Conservation (phyloP, 768 basidiomycete species). For the Neoboletus subvelutipes region DNA sequence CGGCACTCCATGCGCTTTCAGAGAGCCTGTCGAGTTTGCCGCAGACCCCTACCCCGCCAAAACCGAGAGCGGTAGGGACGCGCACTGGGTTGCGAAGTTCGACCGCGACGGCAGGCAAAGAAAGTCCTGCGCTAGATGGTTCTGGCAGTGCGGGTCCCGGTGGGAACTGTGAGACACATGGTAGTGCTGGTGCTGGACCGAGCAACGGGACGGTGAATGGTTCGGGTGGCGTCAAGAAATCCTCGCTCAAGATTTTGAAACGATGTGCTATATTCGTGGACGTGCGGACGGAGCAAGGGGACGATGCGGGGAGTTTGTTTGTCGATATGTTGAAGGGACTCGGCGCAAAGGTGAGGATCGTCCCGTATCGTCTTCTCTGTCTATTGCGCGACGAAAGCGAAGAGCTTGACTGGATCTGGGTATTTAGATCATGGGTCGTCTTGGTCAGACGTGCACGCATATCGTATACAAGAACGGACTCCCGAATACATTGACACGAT, state of each 20-base stretch:
- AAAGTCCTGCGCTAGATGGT: slow-evolving; percentile 29
- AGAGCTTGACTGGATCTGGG: not conserved
- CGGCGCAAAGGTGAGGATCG: slow-evolving; percentile 69
- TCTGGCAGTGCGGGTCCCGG: slow-evolving; percentile 34
- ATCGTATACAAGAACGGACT: slow-evolving; percentile 84
- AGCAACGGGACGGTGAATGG: slow-evolving; percentile 20
- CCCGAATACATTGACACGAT: slow-evolving; percentile 69
- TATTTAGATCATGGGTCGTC: slow-evolving; percentile 58
- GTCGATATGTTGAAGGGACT: slow-evolving; percentile 77
- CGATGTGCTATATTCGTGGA: slow-evolving; percentile 84
- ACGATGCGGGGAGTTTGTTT: slow-evolving; percentile 79
- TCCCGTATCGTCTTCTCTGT: not conserved
- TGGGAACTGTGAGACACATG: slow-evolving; percentile 18
- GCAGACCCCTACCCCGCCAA: slow-evolving; percentile 35
- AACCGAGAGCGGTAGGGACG: slow-evolving; percentile 44
- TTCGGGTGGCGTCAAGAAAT: slow-evolving; percentile 29
- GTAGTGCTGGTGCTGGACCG: slow-evolving; percentile 19
- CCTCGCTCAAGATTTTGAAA: slow-evolving; percentile 55
- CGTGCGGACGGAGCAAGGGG: slow-evolving; percentile 69
- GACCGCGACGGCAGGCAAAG: slow-evolving; percentile 29
- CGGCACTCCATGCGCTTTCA: slow-evolving; percentile 58
- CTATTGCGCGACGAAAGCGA: not conserved
- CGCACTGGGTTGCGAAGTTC: slow-evolving; percentile 47
- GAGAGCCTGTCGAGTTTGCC: slow-evolving; percentile 58
- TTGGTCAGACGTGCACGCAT: slow-evolving; percentile 76